These are phyloP conservation scores for Gossypium mustelinum DNA, from an alignment of 345 rosid species.

Conservation along the genomic window DNA sequence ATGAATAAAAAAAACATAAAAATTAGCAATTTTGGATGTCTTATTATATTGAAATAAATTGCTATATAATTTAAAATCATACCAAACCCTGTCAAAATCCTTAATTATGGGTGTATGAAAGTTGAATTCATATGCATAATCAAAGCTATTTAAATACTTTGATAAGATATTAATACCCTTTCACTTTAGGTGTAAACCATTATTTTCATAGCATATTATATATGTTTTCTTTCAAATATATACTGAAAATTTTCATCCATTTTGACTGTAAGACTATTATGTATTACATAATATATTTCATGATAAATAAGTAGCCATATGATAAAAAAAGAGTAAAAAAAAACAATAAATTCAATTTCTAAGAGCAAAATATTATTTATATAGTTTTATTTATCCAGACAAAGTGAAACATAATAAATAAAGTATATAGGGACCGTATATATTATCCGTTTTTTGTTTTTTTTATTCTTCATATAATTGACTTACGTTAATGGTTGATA, in stretches of 20 bases:
- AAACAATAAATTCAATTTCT: background rate
- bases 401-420: background rate
- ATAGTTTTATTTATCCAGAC: background rate
- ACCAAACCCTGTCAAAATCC: background rate
- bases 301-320: background rate
- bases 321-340: too few species aligned
- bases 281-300: background rate
- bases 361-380: background rate
- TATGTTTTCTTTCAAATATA: too few species aligned
- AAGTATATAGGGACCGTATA: background rate
- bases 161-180: background rate
- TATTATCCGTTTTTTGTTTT: background rate
- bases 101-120: background rate
- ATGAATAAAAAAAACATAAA: too few species aligned
- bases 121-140: background rate
- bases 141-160: constrained; percentile 8
- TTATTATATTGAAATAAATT: background rate
- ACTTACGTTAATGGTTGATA: background rate
- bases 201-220: background rate
- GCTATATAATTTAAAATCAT: background rate
- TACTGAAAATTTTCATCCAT: background rate
- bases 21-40: too few species aligned
- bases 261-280: too few species aligned
- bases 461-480: background rate
- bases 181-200: background rate